phyloP scores from a whole-genome alignment of 2,329 filamentous ascomycete genomes.

The Aspergillus aculeatus region DNA sequence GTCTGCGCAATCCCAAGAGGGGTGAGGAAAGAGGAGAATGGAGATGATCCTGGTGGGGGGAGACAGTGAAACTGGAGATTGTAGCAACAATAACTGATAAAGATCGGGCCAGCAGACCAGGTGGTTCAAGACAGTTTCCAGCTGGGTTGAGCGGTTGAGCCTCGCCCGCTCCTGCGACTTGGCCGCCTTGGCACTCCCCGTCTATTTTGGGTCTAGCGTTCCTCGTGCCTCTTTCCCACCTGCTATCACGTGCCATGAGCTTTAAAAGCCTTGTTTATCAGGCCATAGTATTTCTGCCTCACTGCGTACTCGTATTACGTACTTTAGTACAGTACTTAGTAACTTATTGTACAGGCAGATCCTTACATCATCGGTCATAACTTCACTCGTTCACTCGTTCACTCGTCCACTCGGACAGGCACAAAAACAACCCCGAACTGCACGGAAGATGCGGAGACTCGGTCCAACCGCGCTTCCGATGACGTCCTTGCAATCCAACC shows the following conservation, averaged over 20 bases:
- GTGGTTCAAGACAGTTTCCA: background rate
- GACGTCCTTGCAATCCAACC: conserved; percentile 3
- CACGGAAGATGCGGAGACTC: background rate
- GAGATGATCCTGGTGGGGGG: background rate
- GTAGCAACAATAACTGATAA: background rate
- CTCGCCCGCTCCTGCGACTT: conserved; percentile 22
- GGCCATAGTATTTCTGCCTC: background rate
- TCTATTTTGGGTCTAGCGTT: conserved; percentile 7
- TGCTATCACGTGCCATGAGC: background rate
- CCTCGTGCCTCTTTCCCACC: background rate
- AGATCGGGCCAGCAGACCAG: background rate
- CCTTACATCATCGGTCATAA: too few species aligned
- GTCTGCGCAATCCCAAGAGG: conserved; percentile 17
- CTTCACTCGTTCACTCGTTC: too few species aligned
- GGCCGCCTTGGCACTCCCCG: conserved; percentile 16
- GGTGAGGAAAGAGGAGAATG: conserved; percentile 4
- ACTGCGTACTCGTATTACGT: background rate
- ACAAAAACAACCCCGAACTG: background rate
- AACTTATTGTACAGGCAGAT: background rate
- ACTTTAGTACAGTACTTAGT: too few species aligned
- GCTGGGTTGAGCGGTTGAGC: conserved; percentile 17
- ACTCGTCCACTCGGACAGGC: too few species aligned
- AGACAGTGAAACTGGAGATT: background rate
- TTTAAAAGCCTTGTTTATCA: too few species aligned
- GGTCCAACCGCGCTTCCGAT: conserved; percentile 7